phyloP scores from a whole-genome alignment of 2,329 filamentous ascomycete species.

The Leptographium galeiforme region DNA sequence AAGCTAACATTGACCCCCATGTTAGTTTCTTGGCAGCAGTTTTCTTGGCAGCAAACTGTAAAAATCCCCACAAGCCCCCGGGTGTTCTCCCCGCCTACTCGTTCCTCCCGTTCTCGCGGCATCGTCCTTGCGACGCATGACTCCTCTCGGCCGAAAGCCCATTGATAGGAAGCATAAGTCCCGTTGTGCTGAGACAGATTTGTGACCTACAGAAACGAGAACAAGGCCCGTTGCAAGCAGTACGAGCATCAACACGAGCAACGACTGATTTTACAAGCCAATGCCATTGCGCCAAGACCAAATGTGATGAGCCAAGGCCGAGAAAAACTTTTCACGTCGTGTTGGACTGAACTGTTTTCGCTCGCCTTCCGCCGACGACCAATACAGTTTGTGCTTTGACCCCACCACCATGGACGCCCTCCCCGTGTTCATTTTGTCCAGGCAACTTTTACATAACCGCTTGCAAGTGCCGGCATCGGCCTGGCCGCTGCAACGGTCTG shows the following conservation, averaged over 20 bases:
- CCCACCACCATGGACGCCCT: neutral
- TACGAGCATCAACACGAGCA: neutral
- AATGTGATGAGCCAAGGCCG: neutral
- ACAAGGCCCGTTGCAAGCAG: neutral
- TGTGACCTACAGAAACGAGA: neutral
- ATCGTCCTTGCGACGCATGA: neutral
- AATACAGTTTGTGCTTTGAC: neutral
- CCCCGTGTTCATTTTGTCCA: neutral
- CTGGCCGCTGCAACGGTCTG: neutral
- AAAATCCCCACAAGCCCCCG: neutral
- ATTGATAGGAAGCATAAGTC: neutral
- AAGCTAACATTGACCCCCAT: neutral
- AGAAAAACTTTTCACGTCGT: neutral
- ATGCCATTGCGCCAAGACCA: neutral
- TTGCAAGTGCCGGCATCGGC: neutral
- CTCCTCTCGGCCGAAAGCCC: neutral
- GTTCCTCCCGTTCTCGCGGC: neutral
- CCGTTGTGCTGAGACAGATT: neutral
- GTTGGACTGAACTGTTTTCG: neutral
- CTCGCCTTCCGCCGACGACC: neutral
- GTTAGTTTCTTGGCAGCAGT: neutral
- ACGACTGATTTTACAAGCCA: neutral
- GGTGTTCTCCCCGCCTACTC: neutral
- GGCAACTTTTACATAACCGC: neutral
- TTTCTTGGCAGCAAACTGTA: neutral